Evolutionary conservation across 192 early-diverging fungal genomes (phyloP), one percentile per base, ranked within the genome.

Genomic region (Cetraspora pellucida): DNA sequence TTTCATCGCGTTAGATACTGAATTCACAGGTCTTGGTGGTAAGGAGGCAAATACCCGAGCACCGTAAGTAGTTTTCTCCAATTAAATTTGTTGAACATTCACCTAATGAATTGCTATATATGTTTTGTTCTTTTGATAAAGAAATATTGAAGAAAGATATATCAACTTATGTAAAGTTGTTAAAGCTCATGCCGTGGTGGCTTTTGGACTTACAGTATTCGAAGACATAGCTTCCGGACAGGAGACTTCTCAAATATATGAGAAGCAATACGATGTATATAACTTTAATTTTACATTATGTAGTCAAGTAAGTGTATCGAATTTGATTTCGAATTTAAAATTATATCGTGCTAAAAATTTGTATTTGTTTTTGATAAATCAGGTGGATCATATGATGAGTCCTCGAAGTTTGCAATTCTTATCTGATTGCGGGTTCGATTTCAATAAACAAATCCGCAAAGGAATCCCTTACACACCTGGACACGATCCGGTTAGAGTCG

Each of bases 1-100:
- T 54, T 96, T 94, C 75, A 87, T 98, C 68, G 87, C 95, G 6
- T 81, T 98, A 45, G 97, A 98, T 80, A 92, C 93, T 4, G 96
- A 98, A 78, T 97, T 98, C 78, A 94, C 94, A 10, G 96, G 96
- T 10, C 87, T 96, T 1, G 90, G 91, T 10, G 72, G 78, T 2
- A 77, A 77, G 72, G 25, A 78, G 45, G 60, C 75, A 25, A 78
- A 82, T 45, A 82, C 83, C 10, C 68, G 77, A 0, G 80, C 82
- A 28, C n/a, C 75, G 82, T 84, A 50, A 70, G 77, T 79, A 30
- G 7, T 44, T 23, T 21, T 44, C 23, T 64, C 37, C 23, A 30
- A 23, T 52, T 59, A n/a, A 79, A 28, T 47, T 70, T 3, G 10
- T 52, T 25, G 49, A 19, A 47, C 72, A 44, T 45, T 74, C 78